Evolutionary conservation across 805 yeast species (phyloP), one percentile per base, ranked within the genome.

Genomic region (Monosporozyma unispora): DNA sequence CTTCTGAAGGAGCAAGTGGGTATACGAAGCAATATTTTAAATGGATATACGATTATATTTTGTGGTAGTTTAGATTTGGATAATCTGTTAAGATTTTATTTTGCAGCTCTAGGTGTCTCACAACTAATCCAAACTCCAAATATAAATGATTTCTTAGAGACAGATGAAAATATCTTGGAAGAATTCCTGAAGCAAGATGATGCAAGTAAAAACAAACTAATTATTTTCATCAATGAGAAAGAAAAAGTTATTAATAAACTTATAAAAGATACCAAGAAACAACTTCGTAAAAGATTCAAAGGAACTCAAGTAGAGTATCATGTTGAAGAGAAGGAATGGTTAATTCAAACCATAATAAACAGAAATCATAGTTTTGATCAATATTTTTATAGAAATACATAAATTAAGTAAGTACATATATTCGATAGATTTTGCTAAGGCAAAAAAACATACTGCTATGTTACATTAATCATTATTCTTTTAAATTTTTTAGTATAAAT

Each of bases 1-100:
- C n/a, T n/a, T 1, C 58, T 82, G 37, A 46, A 56, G 3, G 55
- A 64, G 2, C 88, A 82, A 53, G 54, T 76, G 0, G 25, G 39
- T 12, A 53, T 52, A 4, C 48, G 50, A 27, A 47, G 25, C 2
- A 27, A 46, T 3, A n/a, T 28, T 8, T 64, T 80, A 47, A 43
- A 53, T 0, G 64, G 66, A 1, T 60, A 54, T 48, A 49, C 57
- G 2, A 65, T 77, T 2, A 47, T 80, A 3, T 58, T 78, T 3
- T 55, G 57, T 47, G 68, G 69, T 4, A 46, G 53, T n/a, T 57
- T 66, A 1, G 57, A 58, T 8, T 27, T 64, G 18, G 57, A 61
- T 45, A 50, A 51, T 10, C 62, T 66, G 48, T 41, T 64, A 14
- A 53, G 49, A 27, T 66, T 66, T 49, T 42, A 54, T 6, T 57